phyloP scores from a whole-genome alignment of 768 basidiomycete species.

The Terana coerulea region DNA sequence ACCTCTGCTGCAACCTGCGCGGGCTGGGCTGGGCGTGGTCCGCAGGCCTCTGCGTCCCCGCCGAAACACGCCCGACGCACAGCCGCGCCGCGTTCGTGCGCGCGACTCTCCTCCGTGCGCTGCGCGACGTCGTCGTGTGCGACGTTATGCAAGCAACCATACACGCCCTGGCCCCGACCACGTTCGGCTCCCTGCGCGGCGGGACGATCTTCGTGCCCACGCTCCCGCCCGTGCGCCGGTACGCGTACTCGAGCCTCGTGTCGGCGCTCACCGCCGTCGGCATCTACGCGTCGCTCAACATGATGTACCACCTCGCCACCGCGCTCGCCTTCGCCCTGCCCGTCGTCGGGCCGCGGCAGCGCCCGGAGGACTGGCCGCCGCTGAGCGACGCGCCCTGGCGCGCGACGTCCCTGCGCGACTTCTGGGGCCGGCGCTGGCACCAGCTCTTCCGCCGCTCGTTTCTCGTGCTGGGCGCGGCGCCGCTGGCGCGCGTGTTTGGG shows the following conservation, averaged over 20 bases:
- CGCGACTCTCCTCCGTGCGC: conserved; percentile 30
- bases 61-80: conserved; percentile 31
- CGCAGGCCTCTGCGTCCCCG: conserved; percentile 22
- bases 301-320: conserved; percentile 22
- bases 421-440: conserved; percentile 39
- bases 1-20: conserved; percentile 48
- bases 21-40: conserved; percentile 66
- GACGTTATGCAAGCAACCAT: conserved; percentile 44
- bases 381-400: conserved; percentile 31
- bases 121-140: conserved; percentile 35
- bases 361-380: conserved; percentile 31
- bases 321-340: conserved; percentile 26
- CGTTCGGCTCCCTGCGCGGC: conserved; percentile 32
- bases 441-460: conserved; percentile 31
- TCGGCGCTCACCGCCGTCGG: conserved; percentile 4
- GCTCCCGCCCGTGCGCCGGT: conserved; percentile 30
- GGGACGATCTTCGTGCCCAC: conserved; percentile 36
- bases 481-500: conserved; percentile 39
- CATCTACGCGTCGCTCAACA: conserved; percentile 12
- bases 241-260: conserved; percentile 13
- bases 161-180: conserved; percentile 31
- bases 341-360: conserved; percentile 21
- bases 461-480: conserved; percentile 27
- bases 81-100: conserved; percentile 29
- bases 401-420: conserved; percentile 32